A percentile compares a stretch with the other conserved stretches of the same genome.
phyloP scores from a whole-genome alignment of 2,329 filamentous ascomycete genomes.

The Periconia sp. region DNA sequence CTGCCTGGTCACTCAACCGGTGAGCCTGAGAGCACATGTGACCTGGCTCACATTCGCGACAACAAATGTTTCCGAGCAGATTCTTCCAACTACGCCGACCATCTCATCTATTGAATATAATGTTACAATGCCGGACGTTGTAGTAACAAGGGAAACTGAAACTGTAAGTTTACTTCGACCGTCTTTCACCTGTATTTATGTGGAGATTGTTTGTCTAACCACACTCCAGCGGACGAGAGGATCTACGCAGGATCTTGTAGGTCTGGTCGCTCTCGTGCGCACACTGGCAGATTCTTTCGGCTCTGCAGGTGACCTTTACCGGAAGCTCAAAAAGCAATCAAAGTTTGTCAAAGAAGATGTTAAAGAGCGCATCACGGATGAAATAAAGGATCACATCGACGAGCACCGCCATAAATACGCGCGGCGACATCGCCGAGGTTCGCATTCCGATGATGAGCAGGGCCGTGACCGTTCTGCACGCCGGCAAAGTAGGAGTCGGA shows the following conservation, averaged over 20 bases:
- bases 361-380: conserved; percentile 18
- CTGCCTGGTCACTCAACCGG: conserved; percentile 10
- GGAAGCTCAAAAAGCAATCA: conserved; percentile 32
- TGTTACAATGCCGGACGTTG: conserved; percentile 4
- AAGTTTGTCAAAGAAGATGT: conserved; percentile 18
- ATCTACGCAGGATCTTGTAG: conserved; percentile 28
- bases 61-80: not conserved
- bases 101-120: not conserved
- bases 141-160: conserved; percentile 6
- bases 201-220: not conserved
- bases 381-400: conserved; percentile 5
- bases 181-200: not conserved
- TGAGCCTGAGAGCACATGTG: conserved; percentile 2
- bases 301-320: conserved; percentile 38
- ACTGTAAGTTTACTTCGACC: conserved; percentile 7
- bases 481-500: conserved; percentile 17
- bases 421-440: conserved; percentile 15
- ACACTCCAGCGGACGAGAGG: conserved; percentile 26
- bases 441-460: conserved; percentile 15
- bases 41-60: not conserved
- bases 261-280: conserved; percentile 37
- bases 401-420: conserved; percentile 2
- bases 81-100: not conserved
- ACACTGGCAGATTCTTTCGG: conserved; percentile 37
- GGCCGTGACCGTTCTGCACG: conserved; percentile 9